Base-by-base conservation (phyloP, 345 rosid genomes). In the Citrus hindsii region DNA sequence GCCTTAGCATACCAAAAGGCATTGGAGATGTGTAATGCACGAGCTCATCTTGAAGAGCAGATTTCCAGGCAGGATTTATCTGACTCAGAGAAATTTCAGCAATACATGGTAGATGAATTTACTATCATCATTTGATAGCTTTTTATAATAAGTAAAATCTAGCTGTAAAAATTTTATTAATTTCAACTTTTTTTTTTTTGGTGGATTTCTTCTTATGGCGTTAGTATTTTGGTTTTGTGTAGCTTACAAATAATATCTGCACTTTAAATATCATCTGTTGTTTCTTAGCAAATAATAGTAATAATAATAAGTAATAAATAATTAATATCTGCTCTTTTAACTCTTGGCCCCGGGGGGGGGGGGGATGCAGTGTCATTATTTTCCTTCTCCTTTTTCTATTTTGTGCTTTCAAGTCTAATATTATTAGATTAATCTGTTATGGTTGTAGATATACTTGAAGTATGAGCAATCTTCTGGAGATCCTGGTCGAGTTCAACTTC, bases 401-500 rank as follows among this genome's bases (percentile, higher is more conserved):
- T 37, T 37, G 9, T 37, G 40, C 40, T 60, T 75, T 37, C 63
- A 55, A 5, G 12, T 30, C 2, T 79, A 2, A 25, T 62, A 30
- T 18, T 60, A 22, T 30, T 46, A 46, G 25, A 28, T 71, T 24
- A 14, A n/a, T 30, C 77, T 64, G 79, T 62, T 2, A 79, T 73
- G 80, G 25, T 74, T 89, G 80, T 88, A 95, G 99, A 86, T 82
- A 68, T 93, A 95, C 86, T 80, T 93, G 83, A 91, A 91, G 80
- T 95, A 86, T 81, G 99, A 95, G 84, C 87, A 93, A 72, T 83
- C 92, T 58, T 86, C 78, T 66, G 96, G 95, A 53, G 97, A 93
- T 83, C 99, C 99, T 55, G 84, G 89, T 37, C 95, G 97, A 38
- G 94, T 93, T 77, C 94, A 93, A 81, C 83, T 89, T 85, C 88